These are phyloP conservation scores for Amaranthus tricolor DNA, from an alignment of 179 eudicot species.

Conservation along the genomic window DNA sequence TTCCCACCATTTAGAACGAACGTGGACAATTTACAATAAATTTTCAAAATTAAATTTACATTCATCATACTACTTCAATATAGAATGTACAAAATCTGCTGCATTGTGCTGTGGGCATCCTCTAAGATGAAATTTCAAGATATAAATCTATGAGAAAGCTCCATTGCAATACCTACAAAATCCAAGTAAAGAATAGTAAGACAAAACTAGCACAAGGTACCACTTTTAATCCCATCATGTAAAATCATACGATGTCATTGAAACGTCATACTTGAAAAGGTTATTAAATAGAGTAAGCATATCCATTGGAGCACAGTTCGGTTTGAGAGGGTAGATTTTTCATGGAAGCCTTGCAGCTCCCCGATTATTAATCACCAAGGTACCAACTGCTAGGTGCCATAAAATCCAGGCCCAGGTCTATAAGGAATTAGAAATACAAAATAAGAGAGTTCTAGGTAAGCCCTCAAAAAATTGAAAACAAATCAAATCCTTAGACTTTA, in stretches of 20 bases:
- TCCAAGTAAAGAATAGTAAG: background rate
- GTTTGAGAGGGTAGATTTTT: background rate
- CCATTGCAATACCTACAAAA: slow-evolving; percentile 76
- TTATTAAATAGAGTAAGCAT: background rate
- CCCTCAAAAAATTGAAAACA: background rate
- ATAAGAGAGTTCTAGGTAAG: background rate
- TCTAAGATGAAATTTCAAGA: background rate
- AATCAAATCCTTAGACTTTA: background rate
- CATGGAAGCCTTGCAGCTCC: background rate
- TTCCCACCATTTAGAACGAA: background rate
- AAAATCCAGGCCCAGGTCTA: background rate
- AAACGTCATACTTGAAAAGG: background rate
- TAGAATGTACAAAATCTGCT: slow-evolving; percentile 7
- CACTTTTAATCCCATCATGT: background rate
- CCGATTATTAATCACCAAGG: background rate
- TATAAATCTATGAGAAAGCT: slow-evolving; percentile 61
- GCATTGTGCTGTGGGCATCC: background rate
- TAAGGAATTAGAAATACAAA: background rate
- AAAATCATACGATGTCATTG: background rate
- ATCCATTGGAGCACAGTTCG: background rate
- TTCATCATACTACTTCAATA: slow-evolving; percentile 8
- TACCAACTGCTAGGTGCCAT: background rate
- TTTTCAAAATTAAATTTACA: background rate
- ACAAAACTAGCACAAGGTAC: background rate
- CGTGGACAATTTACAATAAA: background rate